phyloP scores from a whole-genome alignment of 2,329 filamentous ascomycete species.

The Paecilomyces variotii region DNA sequence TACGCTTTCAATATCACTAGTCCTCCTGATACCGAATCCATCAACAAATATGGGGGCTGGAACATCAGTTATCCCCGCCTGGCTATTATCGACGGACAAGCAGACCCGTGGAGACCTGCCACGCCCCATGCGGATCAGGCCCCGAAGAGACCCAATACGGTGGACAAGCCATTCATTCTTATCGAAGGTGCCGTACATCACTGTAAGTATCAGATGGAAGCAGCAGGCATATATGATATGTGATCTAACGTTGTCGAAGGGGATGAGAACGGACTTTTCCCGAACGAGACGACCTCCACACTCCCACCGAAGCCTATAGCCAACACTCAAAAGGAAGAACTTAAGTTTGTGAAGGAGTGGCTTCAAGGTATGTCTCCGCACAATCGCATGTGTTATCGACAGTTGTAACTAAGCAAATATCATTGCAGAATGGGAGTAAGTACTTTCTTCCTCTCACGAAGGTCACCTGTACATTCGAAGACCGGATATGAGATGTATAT shows the following conservation, averaged over 20 bases:
- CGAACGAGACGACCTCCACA: conserved; percentile 42
- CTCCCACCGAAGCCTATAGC: conserved; percentile 41
- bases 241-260: conserved; percentile 11
- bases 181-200: conserved; percentile 37
- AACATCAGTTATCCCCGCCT: conserved; percentile 66
- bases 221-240: not conserved
- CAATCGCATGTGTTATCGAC: not conserved
- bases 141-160: conserved; percentile 50
- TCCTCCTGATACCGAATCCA: conserved; percentile 53
- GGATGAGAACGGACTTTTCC: conserved; percentile 45
- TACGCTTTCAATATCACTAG: conserved; percentile 61
- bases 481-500: not conserved
- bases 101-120: conserved; percentile 72
- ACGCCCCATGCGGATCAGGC: conserved; percentile 61
- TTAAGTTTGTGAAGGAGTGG: conserved; percentile 44
- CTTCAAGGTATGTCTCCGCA: conserved; percentile 25
- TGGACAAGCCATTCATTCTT: conserved; percentile 62
- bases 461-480: not conserved
- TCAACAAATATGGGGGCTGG: conserved; percentile 72
- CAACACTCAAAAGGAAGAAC: conserved; percentile 38
- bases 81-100: conserved; percentile 67
- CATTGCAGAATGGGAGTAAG: not conserved
- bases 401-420: not conserved
- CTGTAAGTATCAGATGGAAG: conserved; percentile 3
- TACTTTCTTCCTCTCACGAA: not conserved